Conservation (phyloP, 2,329 filamentous ascomycete genomes). For the Colletotrichum graminicola region DNA sequence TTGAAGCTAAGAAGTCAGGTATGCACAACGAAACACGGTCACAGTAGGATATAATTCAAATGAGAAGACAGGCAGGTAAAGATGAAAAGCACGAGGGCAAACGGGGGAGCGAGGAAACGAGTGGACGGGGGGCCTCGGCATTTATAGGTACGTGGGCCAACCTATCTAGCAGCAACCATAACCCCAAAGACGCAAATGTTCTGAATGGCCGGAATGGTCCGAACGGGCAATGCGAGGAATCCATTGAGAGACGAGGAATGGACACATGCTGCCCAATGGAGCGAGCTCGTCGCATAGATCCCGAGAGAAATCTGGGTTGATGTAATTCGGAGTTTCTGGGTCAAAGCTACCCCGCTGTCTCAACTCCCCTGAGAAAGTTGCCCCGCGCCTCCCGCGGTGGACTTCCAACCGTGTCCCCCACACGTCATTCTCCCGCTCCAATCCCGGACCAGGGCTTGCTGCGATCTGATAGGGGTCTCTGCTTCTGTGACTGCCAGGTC, state of each 20-base stretch:
- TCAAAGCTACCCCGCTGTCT: slow-evolving; percentile 37
- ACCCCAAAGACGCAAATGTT: slow-evolving; percentile 15
- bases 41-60: background rate
- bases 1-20: background rate
- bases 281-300: slow-evolving; percentile 26
- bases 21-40: background rate
- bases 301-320: background rate
- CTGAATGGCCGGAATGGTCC: background rate
- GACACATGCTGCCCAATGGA: slow-evolving; percentile 30
- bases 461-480: background rate
- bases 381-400: slow-evolving; percentile 24
- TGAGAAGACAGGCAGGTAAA: background rate
- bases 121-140: background rate
- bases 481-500: slow-evolving; percentile 2
- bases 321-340: slow-evolving; percentile 5
- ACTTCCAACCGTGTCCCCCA: slow-evolving; percentile 15
- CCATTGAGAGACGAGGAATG: slow-evolving; percentile 14
- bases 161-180: slow-evolving; percentile 6
- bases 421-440: slow-evolving; percentile 41
- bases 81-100: background rate
- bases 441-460: slow-evolving; percentile 29
- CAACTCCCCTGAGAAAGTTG: slow-evolving; percentile 21
- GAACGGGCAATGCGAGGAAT: slow-evolving; percentile 22
- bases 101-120: background rate
- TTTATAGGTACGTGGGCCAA: background rate